Evolutionary conservation across 2,329 filamentous ascomycete genomes (phyloP), one percentile per base, ranked within the genome.

Genomic region (Xylaria sp.): DNA sequence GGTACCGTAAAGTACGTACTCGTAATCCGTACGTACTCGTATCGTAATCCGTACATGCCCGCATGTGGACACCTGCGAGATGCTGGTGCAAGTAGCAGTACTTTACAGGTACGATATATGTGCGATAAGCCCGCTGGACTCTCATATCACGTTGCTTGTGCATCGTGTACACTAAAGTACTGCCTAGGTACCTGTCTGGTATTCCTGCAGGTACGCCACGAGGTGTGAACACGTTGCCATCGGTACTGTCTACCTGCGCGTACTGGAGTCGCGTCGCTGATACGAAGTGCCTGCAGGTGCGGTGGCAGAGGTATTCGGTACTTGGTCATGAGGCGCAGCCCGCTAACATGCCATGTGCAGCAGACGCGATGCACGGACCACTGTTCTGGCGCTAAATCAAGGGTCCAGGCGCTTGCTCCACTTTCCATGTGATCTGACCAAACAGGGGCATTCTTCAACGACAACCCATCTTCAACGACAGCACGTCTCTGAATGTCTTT

Each of bases 391-490:
- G 42, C 39, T 46, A 34, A 62, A 55, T 37, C 19, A 55, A 54
- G 13, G 49, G 58, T 62, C 37, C 59, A 10, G 8, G 37, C 1
- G 48, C 39, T 39, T 53, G 52, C 58, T 54, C 60, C 57, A 59
- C 60, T 57, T 47, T 9, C 16, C 10, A 46, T 57, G 52, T 55
- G 34, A 39, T 46, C 51, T 16, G 42, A 16, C 37, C 50, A 53
- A 50, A 54, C 58, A 54, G 42, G 2, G 34, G 48, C 61, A 63
- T 54, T 56, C 58, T 59, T 57, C 7, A 30, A 54, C 37, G 53
- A 53, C 54, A 47, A 59, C 52, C 46, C 10, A 47, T 47, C 57
- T 58, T 53, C 23, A 10, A 13, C 37, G 23, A 30, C 23, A 1
- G 1, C 23, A 30, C 1, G 1, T 30, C n/a, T 48, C 19, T n/a